Percentiles rank a stretch among this genome's conserved stretches.
phyloP scores from a whole-genome alignment of 2,329 filamentous ascomycete species.

The Nakataea oryzae region DNA sequence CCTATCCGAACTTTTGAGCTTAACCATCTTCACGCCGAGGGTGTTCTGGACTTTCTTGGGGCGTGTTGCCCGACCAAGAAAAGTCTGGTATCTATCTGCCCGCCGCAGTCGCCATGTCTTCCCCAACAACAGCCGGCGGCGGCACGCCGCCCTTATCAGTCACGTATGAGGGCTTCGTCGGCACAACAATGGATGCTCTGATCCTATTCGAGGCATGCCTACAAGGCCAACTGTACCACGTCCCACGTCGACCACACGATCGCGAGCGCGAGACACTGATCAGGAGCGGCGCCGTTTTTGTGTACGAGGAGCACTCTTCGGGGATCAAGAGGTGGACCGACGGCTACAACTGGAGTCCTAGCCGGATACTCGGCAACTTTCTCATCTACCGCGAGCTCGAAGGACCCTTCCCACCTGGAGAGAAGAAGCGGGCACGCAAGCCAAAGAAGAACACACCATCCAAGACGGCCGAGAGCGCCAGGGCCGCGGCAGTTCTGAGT shows the following conservation, averaged over 20 bases:
- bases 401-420: conserved; percentile 66
- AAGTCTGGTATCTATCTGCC: background rate
- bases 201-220: conserved; percentile 74
- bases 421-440: conserved; percentile 69
- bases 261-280: conserved; percentile 70
- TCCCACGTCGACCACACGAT: conserved; percentile 77
- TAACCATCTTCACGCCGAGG: background rate
- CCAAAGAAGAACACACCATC: conserved; percentile 34
- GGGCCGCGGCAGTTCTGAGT: background rate
- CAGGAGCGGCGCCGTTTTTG: conserved; percentile 75
- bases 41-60: background rate
- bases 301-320: conserved; percentile 84
- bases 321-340: conserved; percentile 95
- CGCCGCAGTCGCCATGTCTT: background rate
- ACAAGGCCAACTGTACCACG: conserved; percentile 58
- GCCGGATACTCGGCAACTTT: conserved; percentile 74
- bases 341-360: conserved; percentile 83
- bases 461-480: background rate
- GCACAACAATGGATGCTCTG: conserved; percentile 65
- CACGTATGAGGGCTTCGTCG: conserved; percentile 41
- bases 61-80: background rate
- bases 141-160: background rate
- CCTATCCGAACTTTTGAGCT: background rate
- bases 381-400: conserved; percentile 77
- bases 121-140: background rate